Conservation (phyloP, 139 green algal species). For the Marvania coccoides region DNA sequence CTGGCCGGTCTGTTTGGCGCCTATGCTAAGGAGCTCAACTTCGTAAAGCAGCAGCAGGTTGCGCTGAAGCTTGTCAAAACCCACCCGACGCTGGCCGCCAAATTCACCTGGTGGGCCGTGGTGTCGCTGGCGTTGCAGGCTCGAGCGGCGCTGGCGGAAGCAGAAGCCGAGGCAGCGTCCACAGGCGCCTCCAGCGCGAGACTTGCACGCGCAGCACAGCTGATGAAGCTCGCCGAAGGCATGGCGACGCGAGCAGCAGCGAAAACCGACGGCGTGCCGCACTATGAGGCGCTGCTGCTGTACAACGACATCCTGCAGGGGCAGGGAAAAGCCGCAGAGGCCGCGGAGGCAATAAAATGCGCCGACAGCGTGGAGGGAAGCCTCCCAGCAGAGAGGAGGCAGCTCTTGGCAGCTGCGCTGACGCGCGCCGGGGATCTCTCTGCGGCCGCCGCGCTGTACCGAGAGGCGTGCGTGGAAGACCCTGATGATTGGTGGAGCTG, state of each 20-base stretch:
- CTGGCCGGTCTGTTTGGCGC: slow-evolving; percentile 42
- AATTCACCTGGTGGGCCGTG: slow-evolving; percentile 65
- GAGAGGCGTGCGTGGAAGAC: slow-evolving; percentile 14
- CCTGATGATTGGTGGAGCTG: slow-evolving; percentile 56
- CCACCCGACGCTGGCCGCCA: slow-evolving; percentile 3
- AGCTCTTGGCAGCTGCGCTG: slow-evolving; percentile 40
- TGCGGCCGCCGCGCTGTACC: slow-evolving; percentile 27
- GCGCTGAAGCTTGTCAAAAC: slow-evolving; percentile 58
- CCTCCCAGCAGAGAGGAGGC: slow-evolving; percentile 29
- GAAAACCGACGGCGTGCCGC: not conserved
- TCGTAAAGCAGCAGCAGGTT: slow-evolving; percentile 68
- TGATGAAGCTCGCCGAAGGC: slow-evolving; percentile 59
- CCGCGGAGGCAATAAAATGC: slow-evolving; percentile 21
- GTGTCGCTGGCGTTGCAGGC: slow-evolving; percentile 48
- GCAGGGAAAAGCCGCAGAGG: slow-evolving; percentile 36
- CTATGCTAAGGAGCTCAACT: slow-evolving; percentile 53
- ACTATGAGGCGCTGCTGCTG: slow-evolving; percentile 50
- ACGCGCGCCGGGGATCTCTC: slow-evolving; percentile 23
- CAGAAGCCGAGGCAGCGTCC: slow-evolving; percentile 5
- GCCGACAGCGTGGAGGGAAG: slow-evolving; percentile 4
- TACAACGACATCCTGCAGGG: slow-evolving; percentile 51
- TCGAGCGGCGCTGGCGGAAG: not conserved
- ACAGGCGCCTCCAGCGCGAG: no score
- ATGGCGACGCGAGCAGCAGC: slow-evolving; percentile 42
- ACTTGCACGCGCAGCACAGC: slow-evolving; percentile 20